A percentile compares a stretch with the other conserved stretches of the same genome.
These are phyloP conservation scores for Trametopsis cervina DNA, from an alignment of 768 basidiomycete species.

Conservation along the genomic window DNA sequence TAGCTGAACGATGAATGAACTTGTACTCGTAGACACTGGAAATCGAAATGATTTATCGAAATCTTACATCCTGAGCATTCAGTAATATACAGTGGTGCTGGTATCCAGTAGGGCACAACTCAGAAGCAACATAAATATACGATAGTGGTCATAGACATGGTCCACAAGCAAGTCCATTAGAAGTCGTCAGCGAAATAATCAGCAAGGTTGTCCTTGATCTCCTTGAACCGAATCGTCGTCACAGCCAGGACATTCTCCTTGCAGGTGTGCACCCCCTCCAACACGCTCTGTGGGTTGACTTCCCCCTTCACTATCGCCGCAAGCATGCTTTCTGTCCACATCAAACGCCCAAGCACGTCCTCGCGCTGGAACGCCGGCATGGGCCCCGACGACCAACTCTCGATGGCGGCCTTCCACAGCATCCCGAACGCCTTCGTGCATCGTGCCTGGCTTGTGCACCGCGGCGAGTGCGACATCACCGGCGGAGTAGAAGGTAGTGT, in stretches of 20 bases:
- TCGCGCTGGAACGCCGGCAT: conserved; percentile 32
- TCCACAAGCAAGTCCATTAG: conserved; percentile 9
- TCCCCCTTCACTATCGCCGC: conserved; percentile 39
- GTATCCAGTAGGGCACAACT: background rate
- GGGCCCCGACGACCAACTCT: conserved; percentile 32
- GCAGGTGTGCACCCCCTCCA: conserved; percentile 40
- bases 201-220: conserved; percentile 39
- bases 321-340: conserved; percentile 41
- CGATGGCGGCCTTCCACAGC: conserved; percentile 35
- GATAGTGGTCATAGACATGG: background rate
- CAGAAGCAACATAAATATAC: background rate
- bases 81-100: background rate
- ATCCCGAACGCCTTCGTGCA: conserved; percentile 40
- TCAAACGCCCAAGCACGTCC: conserved; percentile 39
- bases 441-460: conserved; percentile 33
- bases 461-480: conserved; percentile 32
- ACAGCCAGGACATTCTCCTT: conserved; percentile 36
- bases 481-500: conserved; percentile 37
- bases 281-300: conserved; percentile 31
- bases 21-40: background rate
- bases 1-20: background rate
- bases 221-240: conserved; percentile 36
- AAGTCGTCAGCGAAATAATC: conserved; percentile 40
- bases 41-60: background rate
- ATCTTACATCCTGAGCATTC: background rate